Percentiles rank a stretch among this genome's conserved stretches.
These are phyloP conservation scores for Penicillium sp. DNA, from an alignment of 2,329 filamentous ascomycete species.

Conservation along the genomic window DNA sequence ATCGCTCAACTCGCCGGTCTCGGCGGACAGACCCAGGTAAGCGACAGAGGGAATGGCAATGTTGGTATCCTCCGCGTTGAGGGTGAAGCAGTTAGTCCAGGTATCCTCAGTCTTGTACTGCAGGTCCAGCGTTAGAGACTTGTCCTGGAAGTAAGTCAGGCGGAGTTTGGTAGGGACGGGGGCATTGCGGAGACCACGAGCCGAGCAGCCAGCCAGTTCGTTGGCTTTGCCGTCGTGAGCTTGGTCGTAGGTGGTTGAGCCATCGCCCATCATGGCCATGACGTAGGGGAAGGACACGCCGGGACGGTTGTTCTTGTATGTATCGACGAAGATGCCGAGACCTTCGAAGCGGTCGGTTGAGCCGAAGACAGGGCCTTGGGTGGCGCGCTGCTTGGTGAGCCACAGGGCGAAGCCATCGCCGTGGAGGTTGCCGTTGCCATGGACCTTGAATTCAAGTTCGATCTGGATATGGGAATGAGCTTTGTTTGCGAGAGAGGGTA, in stretches of 20 bases:
- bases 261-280: slow-evolving; percentile 98
- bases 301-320: slow-evolving; percentile 98
- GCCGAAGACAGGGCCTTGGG: slow-evolving; percentile 84
- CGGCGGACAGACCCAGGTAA: slow-evolving; percentile 69
- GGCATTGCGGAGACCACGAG: slow-evolving; percentile 83
- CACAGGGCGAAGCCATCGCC: slow-evolving; percentile 98
- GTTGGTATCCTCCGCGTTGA: slow-evolving; percentile 65
- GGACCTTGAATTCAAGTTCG: slow-evolving; percentile 92
- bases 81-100: slow-evolving; percentile 88
- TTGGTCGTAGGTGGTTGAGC: slow-evolving; percentile 87
- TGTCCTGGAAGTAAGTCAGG: slow-evolving; percentile 96
- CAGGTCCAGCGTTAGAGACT: slow-evolving; percentile 85
- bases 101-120: slow-evolving; percentile 91
- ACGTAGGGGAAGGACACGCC: slow-evolving; percentile 96
- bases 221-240: slow-evolving; percentile 91
- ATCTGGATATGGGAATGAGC: slow-evolving; percentile 57
- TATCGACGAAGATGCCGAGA: slow-evolving; percentile 94
- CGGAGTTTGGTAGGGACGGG: slow-evolving; percentile 81
- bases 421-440: slow-evolving; percentile 85
- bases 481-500: background rate
- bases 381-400: slow-evolving; percentile 91
- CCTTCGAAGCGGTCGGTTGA: slow-evolving; percentile 89
- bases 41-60: slow-evolving; percentile 76
- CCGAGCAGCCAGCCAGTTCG: slow-evolving; percentile 93
- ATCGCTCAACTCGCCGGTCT: slow-evolving; percentile 95